Base-by-base conservation (phyloP, 768 basidiomycete species). In the Dacryopinax spathularia region DNA sequence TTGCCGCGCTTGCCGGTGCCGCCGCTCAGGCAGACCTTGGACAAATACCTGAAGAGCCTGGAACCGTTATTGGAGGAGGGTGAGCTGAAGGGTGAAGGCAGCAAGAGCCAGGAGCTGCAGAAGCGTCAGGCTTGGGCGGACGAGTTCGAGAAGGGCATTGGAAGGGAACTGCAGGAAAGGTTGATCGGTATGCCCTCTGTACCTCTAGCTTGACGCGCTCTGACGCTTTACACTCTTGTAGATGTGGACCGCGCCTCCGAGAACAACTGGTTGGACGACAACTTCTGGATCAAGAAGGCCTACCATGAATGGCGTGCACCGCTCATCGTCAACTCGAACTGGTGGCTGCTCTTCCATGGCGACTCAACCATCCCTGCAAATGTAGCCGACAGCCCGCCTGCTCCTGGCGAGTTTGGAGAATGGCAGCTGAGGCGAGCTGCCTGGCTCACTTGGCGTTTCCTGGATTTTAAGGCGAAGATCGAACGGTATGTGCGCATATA, bases 251-350 rank as follows among this genome's bases (percentile, higher is more conserved):
- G 79, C 67, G 75, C 78, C 0, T 93, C 92, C 6, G 90, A 91
- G 0, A 78, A 86, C 72, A 96, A 95, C 71, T 98, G 94, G 94
- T 81, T 98, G 12, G 83, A 94, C 67, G 93, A 97, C 72, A 91
- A 89, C 63, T 86, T 95, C 68, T 97, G 94, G 95, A 75, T 84
- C 64, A 84, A 87, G 68, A 87, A 87, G 68, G 84, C 90, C 0
- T 98, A 98, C 73, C 84, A 88, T 60, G 87, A 89, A 74, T 91
- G 86, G 85, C 82, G 94, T 33, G 82, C 83, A 0, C 92, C 94
- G 0, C 76, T 98, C 12, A 78, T 89, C 63, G 75, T 98, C 67
- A 87, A 97, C 72, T 94, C 92, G 2, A 97, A 96, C 70, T 97
- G 93, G 93, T 97, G 94, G 94, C 77, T 96, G 25, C 79, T 90